phyloP scores from a whole-genome alignment of 176 grass and related monocot species.

The Aegilops speltoides region DNA sequence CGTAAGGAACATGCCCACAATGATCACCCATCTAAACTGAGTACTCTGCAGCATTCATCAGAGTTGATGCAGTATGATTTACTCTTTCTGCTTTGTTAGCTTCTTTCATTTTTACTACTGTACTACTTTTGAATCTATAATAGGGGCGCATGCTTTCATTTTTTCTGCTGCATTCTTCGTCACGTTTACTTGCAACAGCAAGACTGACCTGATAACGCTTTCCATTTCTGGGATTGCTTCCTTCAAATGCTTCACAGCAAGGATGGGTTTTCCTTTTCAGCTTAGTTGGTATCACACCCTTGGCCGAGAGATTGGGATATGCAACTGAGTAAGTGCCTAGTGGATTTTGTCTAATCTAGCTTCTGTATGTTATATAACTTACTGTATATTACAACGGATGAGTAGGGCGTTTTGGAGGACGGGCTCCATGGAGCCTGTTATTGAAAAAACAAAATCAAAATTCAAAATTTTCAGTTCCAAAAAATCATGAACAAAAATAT shows the following conservation, averaged over 20 bases:
- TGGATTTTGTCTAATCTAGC: not conserved
- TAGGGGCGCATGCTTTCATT: not conserved
- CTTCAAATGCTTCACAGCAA: slow-evolving; percentile 55
- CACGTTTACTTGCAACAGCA: not conserved
- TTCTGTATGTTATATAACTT: slow-evolving; percentile 6
- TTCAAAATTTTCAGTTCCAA: too few species aligned
- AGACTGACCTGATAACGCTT: slow-evolving; percentile 7
- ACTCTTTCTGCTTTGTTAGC: not conserved
- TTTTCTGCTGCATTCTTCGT: not conserved
- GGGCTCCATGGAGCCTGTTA: too few species aligned
- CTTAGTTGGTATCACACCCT: slow-evolving; percentile 83
- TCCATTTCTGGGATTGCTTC: slow-evolving; percentile 15
- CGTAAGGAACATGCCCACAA: slow-evolving; percentile 30
- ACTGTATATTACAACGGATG: too few species aligned
- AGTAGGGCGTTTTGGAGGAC: too few species aligned
- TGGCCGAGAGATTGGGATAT: slow-evolving; percentile 98
- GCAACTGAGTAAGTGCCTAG: slow-evolving; percentile 86
- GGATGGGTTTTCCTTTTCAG: slow-evolving; percentile 99
- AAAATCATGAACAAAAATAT: too few species aligned
- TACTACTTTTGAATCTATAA: not conserved
- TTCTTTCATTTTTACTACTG: not conserved
- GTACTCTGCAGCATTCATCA: not conserved
- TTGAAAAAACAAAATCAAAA: too few species aligned
- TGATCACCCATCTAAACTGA: not conserved
- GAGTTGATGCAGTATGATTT: not conserved